A percentile compares a stretch with the other conserved stretches of the same genome.
Conservation (phyloP, 1,284 basidiomycete genomes). For the Papiliotrema terrestris region DNA sequence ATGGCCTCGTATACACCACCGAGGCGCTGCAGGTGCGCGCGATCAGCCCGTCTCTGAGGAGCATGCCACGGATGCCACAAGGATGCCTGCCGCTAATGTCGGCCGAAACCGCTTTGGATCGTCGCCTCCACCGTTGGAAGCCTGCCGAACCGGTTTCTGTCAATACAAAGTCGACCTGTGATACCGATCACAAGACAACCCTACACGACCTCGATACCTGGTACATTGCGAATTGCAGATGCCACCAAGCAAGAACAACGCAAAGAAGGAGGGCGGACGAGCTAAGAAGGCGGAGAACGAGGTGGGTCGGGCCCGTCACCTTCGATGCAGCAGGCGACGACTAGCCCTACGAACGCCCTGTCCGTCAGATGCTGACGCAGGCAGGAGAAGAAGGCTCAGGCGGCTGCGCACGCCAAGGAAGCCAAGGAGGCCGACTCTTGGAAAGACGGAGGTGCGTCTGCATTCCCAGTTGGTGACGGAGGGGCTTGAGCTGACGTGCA, state of each 20-base stretch:
- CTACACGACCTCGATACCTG: no score
- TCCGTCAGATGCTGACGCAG: not conserved
- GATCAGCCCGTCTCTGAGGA: no score
- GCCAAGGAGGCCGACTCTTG: constrained; percentile 71
- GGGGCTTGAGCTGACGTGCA: constrained; percentile 2
- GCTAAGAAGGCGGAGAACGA: constrained; percentile 94
- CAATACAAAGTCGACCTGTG: no score
- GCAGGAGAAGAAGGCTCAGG: constrained; percentile 31
- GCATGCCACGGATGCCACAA: no score
- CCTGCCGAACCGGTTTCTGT: no score
- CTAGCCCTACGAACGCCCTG: not conserved
- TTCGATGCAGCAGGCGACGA: not conserved
- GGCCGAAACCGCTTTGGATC: no score
- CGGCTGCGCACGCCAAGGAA: constrained; percentile 41
- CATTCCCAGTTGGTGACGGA: not conserved
- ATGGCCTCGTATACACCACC: no score
- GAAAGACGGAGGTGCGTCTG: constrained; percentile 61
- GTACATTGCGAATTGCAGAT: constrained; percentile 47
- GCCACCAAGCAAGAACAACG: constrained; percentile 76
- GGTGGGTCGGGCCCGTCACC: constrained; percentile 59
- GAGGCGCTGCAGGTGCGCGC: no score
- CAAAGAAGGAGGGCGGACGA: constrained; percentile 81
- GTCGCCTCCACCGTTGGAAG: no score
- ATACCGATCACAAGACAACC: no score
- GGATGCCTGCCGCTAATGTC: no score